Conservation (phyloP, 192 early-diverging fungal genomes). For the Pecoramyces ruminantium region DNA sequence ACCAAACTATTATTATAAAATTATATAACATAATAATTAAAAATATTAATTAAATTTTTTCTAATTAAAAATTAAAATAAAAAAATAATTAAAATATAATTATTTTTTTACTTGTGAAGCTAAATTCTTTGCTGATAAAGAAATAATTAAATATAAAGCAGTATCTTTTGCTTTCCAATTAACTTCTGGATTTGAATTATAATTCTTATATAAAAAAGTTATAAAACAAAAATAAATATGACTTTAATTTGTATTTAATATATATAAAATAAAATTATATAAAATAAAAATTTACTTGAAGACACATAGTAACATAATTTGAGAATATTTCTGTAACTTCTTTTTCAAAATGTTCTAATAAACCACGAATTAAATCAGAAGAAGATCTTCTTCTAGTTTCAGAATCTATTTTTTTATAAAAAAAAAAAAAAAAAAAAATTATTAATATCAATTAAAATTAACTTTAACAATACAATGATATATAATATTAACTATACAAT, state of each 20-base stretch:
- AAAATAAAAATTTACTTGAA: slow-evolving; percentile 14
- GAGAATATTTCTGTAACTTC: slow-evolving; percentile 75
- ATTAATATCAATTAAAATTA: not conserved
- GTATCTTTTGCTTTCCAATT: slow-evolving; percentile 95
- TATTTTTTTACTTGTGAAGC: slow-evolving; percentile 37
- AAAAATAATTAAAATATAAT: not conserved
- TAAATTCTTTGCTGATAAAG: slow-evolving; percentile 64
- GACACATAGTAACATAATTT: slow-evolving; percentile 50
- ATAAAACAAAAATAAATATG: too few species aligned
- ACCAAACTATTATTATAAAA: slow-evolving; percentile 31
- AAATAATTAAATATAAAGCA: slow-evolving; percentile 79
- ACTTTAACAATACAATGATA: too few species aligned
- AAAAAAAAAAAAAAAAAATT: not conserved
- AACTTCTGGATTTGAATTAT: slow-evolving; percentile 39
- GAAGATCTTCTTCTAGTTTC: slow-evolving; percentile 88
- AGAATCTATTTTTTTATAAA: slow-evolving; percentile 25
- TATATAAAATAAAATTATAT: not conserved
- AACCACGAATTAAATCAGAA: slow-evolving; percentile 75
- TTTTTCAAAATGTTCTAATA: slow-evolving; percentile 70
- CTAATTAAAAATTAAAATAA: too few species aligned
- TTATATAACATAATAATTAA: too few species aligned
- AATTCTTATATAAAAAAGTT: too few species aligned
- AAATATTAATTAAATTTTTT: too few species aligned
- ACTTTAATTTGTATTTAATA: slow-evolving; percentile 2
- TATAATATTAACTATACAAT: too few species aligned